phyloP scores from a whole-genome alignment of 2,329 filamentous ascomycete genomes.

The Aspergillus eucalypticola region DNA sequence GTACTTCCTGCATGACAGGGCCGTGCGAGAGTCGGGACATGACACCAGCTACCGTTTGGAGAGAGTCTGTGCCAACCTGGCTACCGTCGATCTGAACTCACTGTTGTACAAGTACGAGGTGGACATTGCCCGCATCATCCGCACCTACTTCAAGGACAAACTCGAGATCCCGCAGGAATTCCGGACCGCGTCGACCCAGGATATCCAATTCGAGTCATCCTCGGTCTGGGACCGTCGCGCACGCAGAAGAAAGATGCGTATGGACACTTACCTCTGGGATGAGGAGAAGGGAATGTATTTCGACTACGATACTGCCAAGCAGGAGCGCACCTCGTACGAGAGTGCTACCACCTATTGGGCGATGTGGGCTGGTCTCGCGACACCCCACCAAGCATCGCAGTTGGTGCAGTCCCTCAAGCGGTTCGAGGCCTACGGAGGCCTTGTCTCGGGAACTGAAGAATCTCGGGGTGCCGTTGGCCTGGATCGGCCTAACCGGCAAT shows the following conservation, averaged over 20 bases:
- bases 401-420: slow-evolving; percentile 84
- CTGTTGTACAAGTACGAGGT: slow-evolving; percentile 95
- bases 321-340: slow-evolving; percentile 81
- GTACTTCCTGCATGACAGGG: slow-evolving; percentile 94
- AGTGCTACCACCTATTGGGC: slow-evolving; percentile 95
- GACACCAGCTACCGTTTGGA: slow-evolving; percentile 95
- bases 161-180: slow-evolving; percentile 82
- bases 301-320: slow-evolving; percentile 86
- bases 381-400: slow-evolving; percentile 78
- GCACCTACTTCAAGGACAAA: slow-evolving; percentile 77
- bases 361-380: slow-evolving; percentile 89
- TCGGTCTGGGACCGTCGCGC: slow-evolving; percentile 88
- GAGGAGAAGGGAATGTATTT: slow-evolving; percentile 94
- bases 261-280: slow-evolving; percentile 94
- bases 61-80: slow-evolving; percentile 80
- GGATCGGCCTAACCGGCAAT: slow-evolving; percentile 89
- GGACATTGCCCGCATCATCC: slow-evolving; percentile 86
- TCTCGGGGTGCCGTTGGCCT: slow-evolving; percentile 79
- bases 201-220: slow-evolving; percentile 75
- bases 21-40: slow-evolving; percentile 93
- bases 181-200: slow-evolving; percentile 64
- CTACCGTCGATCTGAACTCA: slow-evolving; percentile 92
- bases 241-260: slow-evolving; percentile 76
- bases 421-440: slow-evolving; percentile 83
- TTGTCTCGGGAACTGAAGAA: slow-evolving; percentile 85